phyloP scores from a whole-genome alignment of 164 flowering plant species.

The Platanus orientalis region DNA sequence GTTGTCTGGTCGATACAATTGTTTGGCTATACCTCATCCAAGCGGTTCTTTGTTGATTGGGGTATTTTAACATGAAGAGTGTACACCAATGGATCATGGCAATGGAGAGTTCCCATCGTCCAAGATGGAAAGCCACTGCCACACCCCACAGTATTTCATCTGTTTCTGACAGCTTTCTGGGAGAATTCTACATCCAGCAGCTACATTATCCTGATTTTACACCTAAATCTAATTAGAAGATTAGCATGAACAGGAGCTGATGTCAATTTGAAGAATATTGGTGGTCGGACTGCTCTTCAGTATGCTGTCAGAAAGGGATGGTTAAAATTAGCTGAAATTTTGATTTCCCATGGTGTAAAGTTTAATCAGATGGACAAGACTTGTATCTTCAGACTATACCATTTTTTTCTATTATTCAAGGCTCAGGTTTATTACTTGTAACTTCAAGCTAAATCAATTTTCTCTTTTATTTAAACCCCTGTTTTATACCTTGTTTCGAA shows the following conservation, averaged over 20 bases:
- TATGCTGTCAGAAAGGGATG: slow-evolving; percentile 98
- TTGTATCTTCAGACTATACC: slow-evolving; percentile 21
- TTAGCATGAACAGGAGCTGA: slow-evolving; percentile 58
- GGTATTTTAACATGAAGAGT: neutral
- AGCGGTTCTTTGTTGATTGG: slow-evolving; percentile 1
- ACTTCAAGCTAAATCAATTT: too few species aligned
- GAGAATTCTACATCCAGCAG: neutral
- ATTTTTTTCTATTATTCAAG: neutral
- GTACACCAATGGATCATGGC: neutral
- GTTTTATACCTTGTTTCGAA: too few species aligned
- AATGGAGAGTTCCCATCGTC: neutral
- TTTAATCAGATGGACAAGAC: slow-evolving; percentile 80
- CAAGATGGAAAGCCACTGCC: neutral
- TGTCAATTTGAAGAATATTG: slow-evolving; percentile 75
- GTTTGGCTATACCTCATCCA: neutral
- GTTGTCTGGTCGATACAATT: neutral
- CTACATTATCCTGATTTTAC: slow-evolving; percentile 4
- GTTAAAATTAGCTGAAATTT: slow-evolving; percentile 63
- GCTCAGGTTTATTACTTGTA: neutral
- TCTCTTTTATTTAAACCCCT: neutral
- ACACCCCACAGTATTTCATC: neutral
- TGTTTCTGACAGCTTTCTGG: neutral
- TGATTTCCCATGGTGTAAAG: slow-evolving; percentile 75
- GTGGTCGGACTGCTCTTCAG: slow-evolving; percentile 94
- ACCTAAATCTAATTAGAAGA: slow-evolving; percentile 2